A percentile compares a stretch with the other conserved stretches of the same genome.
Conservation (phyloP, 305 asterid species). For the Petunia hybrid region DNA sequence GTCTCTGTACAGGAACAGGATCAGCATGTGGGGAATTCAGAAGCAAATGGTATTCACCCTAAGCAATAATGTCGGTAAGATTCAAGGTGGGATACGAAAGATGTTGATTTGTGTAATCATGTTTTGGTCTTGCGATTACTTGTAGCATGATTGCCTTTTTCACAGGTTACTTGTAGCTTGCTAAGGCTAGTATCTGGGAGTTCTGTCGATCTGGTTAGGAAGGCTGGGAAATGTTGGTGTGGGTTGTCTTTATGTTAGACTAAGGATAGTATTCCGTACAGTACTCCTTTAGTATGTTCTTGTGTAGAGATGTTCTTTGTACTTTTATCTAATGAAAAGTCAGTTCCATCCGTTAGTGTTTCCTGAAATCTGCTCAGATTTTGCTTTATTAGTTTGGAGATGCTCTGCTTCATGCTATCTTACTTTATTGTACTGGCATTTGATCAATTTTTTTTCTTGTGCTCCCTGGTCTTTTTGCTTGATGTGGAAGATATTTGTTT, state of each 20-base stretch:
- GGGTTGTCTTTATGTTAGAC: slow-evolving; percentile 19
- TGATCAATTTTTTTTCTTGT: slow-evolving; percentile 12
- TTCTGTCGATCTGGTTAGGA: slow-evolving; percentile 1
- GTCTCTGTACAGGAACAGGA: slow-evolving; percentile 38
- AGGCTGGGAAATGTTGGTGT: slow-evolving; percentile 13
- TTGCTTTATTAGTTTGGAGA: not conserved
- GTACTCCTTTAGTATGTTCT: not conserved
- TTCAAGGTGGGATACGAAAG: slow-evolving; percentile 13
- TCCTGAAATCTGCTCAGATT: not conserved
- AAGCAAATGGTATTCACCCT: slow-evolving; percentile 34
- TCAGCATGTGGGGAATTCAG: slow-evolving; percentile 38
- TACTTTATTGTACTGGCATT: slow-evolving; percentile 1
- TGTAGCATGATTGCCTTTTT: not conserved
- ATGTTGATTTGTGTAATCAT: slow-evolving; percentile 27
- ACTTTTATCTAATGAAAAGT: slow-evolving; percentile 12
- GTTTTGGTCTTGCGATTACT: slow-evolving; percentile 3
- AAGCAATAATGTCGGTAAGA: slow-evolving; percentile 34
- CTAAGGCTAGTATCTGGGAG: slow-evolving; percentile 12
- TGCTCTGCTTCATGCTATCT: slow-evolving; percentile 3
- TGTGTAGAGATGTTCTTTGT: slow-evolving; percentile 29
- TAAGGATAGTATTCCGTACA: slow-evolving; percentile 25
- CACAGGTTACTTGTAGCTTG: not conserved
- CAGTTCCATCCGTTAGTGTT: not conserved
- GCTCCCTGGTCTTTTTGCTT: not conserved
- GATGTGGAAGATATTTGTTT: slow-evolving; percentile 11